These are phyloP conservation scores for Ophiostoma perfectum DNA, from an alignment of 2,329 filamentous ascomycete species.

Conservation along the genomic window DNA sequence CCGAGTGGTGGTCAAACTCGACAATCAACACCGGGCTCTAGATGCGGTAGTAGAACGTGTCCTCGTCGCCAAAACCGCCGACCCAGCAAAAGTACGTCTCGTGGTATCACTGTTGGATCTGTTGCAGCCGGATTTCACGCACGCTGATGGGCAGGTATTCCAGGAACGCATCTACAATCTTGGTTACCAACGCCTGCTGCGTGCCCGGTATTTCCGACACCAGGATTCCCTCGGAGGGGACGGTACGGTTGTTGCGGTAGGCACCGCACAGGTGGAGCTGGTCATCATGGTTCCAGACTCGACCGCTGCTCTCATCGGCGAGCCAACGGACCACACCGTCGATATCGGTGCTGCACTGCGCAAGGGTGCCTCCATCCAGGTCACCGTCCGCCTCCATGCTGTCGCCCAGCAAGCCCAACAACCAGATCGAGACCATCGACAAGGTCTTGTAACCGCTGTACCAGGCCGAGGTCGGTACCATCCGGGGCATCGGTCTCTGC, in stretches of 20 bases:
- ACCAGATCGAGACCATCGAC: constrained; percentile 41
- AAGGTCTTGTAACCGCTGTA: constrained; percentile 48
- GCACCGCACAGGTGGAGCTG: constrained; percentile 74
- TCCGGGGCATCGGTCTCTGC: constrained; percentile 56
- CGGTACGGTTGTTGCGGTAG: constrained; percentile 69
- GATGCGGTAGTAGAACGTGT: constrained; percentile 72
- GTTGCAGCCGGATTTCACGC: constrained; percentile 48
- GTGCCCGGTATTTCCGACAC: constrained; percentile 44
- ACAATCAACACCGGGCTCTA: constrained; percentile 69
- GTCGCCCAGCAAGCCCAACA: constrained; percentile 47
- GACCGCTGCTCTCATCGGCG: constrained; percentile 48
- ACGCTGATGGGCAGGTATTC: constrained; percentile 59
- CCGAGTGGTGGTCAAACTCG: constrained; percentile 74
- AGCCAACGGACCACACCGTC: constrained; percentile 47
- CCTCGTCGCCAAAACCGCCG: constrained; percentile 58
- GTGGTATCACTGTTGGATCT: constrained; percentile 50
- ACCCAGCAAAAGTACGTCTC: constrained; percentile 81
- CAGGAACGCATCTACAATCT: constrained; percentile 59
- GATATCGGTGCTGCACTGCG: constrained; percentile 55
- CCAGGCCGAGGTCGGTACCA: constrained; percentile 47
- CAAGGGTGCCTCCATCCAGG: constrained; percentile 51
- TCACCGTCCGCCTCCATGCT: constrained; percentile 51
- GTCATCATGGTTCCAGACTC: constrained; percentile 71
- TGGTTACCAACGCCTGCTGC: constrained; percentile 52
- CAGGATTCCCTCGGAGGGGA: constrained; percentile 65